A percentile compares a stretch with the other conserved stretches of the same genome.
Conservation (phyloP, 768 basidiomycete species). For the Tricholomella constricta region DNA sequence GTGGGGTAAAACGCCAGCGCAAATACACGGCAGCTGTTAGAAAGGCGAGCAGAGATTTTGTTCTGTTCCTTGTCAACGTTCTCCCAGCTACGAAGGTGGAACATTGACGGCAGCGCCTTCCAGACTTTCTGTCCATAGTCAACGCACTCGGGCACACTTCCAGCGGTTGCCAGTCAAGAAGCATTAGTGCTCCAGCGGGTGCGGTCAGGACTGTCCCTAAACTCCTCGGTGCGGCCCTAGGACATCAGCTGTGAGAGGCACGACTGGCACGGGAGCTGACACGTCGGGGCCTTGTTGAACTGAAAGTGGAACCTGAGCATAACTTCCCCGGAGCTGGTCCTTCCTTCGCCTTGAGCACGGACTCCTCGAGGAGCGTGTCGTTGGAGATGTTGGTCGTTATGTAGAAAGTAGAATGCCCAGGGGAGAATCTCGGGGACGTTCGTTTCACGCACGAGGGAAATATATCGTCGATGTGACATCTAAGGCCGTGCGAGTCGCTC, state of each 20-base stretch:
- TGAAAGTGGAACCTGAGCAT: conserved; percentile 40
- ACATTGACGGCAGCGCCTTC: conserved; percentile 36
- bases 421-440: conserved; percentile 44
- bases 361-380: conserved; percentile 35
- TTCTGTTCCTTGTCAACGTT: conserved; percentile 35
- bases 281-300: conserved; percentile 30
- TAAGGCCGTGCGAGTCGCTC: conserved; percentile 19
- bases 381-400: conserved; percentile 41
- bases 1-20: background rate
- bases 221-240: conserved; percentile 34
- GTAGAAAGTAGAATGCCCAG: conserved; percentile 49
- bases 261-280: conserved; percentile 27
- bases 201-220: conserved; percentile 37
- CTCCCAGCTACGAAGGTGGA: conserved; percentile 41
- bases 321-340: conserved; percentile 37
- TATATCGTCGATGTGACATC: conserved; percentile 34
- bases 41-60: conserved; percentile 35
- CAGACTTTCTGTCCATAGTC: conserved; percentile 34
- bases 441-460: conserved; percentile 41
- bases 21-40: background rate
- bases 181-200: conserved; percentile 42
- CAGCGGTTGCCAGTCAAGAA: conserved; percentile 32
- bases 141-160: conserved; percentile 34
- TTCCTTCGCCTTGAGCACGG: conserved; percentile 41
- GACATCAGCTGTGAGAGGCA: conserved; percentile 25